phyloP scores from a whole-genome alignment of 2,329 filamentous ascomycete genomes.

The Xylaria sp. region DNA sequence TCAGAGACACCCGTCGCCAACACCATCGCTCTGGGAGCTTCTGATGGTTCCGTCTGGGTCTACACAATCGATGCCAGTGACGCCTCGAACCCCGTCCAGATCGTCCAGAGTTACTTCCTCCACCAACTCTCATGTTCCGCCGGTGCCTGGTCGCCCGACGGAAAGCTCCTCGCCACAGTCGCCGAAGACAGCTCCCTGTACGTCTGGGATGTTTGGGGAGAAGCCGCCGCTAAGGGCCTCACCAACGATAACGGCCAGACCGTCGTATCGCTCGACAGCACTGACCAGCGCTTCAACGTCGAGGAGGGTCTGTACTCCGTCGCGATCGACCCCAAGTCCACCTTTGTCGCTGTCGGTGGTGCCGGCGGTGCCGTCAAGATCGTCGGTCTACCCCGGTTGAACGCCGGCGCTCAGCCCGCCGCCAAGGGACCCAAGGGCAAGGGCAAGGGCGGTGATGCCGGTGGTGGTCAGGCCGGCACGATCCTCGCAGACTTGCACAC shows the following conservation, averaged over 20 bases:
- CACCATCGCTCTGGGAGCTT: slow-evolving; percentile 79
- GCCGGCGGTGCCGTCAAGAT: slow-evolving; percentile 82
- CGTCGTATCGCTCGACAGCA: slow-evolving; percentile 69
- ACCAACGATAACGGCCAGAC: slow-evolving; percentile 52
- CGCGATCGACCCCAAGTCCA: slow-evolving; percentile 71
- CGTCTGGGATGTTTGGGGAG: slow-evolving; percentile 87
- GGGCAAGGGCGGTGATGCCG: slow-evolving; percentile 36
- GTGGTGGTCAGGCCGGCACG: slow-evolving; percentile 42
- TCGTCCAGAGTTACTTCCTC: slow-evolving; percentile 87
- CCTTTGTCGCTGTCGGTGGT: slow-evolving; percentile 80
- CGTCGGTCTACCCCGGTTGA: slow-evolving; percentile 69
- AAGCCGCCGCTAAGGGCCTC: slow-evolving; percentile 56
- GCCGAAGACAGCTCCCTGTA: slow-evolving; percentile 83
- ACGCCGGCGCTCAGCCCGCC: slow-evolving; percentile 24
- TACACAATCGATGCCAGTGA: slow-evolving; percentile 74
- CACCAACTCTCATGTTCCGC: slow-evolving; percentile 84
- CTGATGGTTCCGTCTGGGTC: slow-evolving; percentile 91
- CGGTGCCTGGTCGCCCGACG: slow-evolving; percentile 85
- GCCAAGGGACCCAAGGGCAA: slow-evolving; percentile 33
- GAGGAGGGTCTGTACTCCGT: slow-evolving; percentile 89
- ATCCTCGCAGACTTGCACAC: slow-evolving; percentile 81
- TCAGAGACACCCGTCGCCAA: slow-evolving; percentile 47
- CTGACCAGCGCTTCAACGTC: slow-evolving; percentile 86
- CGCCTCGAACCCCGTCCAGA: slow-evolving; percentile 58
- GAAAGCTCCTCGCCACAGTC: slow-evolving; percentile 79